Percentiles rank a stretch among this genome's conserved stretches.
These are phyloP conservation scores for Dipteronia dyeriana DNA, from an alignment of 345 rosid genomes.

Conservation along the genomic window DNA sequence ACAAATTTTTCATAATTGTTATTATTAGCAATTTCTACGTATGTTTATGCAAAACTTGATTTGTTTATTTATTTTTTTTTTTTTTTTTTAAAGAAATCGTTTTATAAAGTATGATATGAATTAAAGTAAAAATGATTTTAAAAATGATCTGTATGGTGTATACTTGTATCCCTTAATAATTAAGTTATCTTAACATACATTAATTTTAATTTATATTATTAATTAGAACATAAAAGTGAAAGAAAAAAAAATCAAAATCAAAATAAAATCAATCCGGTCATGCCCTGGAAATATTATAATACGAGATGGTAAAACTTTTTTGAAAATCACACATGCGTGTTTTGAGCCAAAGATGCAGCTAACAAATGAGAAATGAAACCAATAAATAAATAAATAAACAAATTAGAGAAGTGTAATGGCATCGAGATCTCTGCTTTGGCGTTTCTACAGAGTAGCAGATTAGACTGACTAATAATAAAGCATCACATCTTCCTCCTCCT, in stretches of 20 bases:
- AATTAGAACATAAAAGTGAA: background rate
- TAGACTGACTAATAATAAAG: too few relatives aligned
- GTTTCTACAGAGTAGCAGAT: background rate
- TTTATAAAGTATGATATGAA: too few relatives aligned
- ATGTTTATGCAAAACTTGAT: background rate
- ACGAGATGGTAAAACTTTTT: background rate
- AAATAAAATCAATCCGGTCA: background rate
- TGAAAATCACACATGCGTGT: conserved; percentile 11
- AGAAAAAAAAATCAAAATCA: too few relatives aligned
- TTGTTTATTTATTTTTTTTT: too few relatives aligned
- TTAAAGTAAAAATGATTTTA: too few relatives aligned
- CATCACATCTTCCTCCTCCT: background rate
- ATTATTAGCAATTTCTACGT: too few relatives aligned
- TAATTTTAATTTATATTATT: too few relatives aligned
- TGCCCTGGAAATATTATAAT: background rate
- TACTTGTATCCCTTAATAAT: background rate
- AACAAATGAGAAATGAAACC: background rate
- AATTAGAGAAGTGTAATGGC: background rate
- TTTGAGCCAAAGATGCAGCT: background rate
- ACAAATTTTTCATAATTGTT: too few relatives aligned
- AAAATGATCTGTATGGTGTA: too few relatives aligned
- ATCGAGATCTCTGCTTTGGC: conserved; percentile 48
- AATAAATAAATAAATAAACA: background rate
- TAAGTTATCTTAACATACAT: background rate
- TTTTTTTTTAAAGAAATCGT: too few relatives aligned